Percentiles rank a stretch among this genome's conserved stretches.
Conservation (phyloP, 2,329 filamentous ascomycete species). For the Stagonosporopsis chrysanthemi region DNA sequence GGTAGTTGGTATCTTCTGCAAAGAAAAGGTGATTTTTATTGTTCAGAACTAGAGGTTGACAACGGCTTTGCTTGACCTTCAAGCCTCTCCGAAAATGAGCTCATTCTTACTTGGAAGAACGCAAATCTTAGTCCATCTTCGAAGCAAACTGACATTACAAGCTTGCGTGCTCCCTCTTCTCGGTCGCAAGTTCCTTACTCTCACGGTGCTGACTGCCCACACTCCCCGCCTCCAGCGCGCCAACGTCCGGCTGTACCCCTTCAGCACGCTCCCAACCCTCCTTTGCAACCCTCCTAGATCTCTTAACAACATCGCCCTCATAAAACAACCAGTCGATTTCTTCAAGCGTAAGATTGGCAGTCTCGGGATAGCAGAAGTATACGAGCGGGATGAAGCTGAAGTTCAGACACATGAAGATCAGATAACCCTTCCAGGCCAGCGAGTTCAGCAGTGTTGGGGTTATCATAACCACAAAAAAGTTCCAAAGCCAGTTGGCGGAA, state of each 20-base stretch:
- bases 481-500: slow-evolving; percentile 59
- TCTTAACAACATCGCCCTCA: slow-evolving; percentile 36
- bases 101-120: no score
- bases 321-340: slow-evolving; percentile 48
- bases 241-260: slow-evolving; percentile 9
- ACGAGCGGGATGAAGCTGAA: slow-evolving; percentile 56
- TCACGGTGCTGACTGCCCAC: slow-evolving; percentile 5
- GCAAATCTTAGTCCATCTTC: no score
- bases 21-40: no score
- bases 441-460: slow-evolving; percentile 59
- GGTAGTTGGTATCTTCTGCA: no score
- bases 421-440: slow-evolving; percentile 60
- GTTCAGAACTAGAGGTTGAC: no score
- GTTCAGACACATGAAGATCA: slow-evolving; percentile 62
- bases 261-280: slow-evolving; percentile 32
- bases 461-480: slow-evolving; percentile 61
- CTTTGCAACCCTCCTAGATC: slow-evolving; percentile 34
- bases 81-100: no score
- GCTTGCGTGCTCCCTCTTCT: slow-evolving; percentile 18
- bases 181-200: slow-evolving; percentile 4
- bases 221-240: slow-evolving; percentile 3
- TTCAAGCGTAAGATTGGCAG: slow-evolving; percentile 45
- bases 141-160: neutral
- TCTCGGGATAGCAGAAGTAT: slow-evolving; percentile 55
- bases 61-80: no score